phyloP scores from a whole-genome alignment of 2,329 filamentous ascomycete species.

The Fusarium neocosmosporiellum region DNA sequence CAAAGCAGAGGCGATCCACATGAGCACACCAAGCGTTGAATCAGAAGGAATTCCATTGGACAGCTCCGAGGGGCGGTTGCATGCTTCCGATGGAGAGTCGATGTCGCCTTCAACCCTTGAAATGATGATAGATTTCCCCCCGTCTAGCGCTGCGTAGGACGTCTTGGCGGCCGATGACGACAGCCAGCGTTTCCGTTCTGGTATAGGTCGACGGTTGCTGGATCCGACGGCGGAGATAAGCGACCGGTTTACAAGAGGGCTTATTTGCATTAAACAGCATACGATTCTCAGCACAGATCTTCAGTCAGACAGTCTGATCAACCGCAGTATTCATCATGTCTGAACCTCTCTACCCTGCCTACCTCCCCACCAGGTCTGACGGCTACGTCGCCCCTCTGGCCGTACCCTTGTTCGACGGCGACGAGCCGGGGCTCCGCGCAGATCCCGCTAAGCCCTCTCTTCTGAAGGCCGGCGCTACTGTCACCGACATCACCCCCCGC shows the following conservation, averaged over 20 bases:
- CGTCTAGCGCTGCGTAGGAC: not conserved
- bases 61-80: not conserved
- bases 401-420: slow-evolving; percentile 43
- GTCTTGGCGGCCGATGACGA: slow-evolving; percentile 1
- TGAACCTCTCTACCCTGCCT: slow-evolving; percentile 47
- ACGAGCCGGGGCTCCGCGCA: slow-evolving; percentile 47
- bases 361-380: slow-evolving; percentile 48
- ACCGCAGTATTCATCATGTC: slow-evolving; percentile 12
- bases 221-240: slow-evolving; percentile 19
- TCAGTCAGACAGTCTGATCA: not conserved
- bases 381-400: slow-evolving; percentile 40
- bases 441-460: slow-evolving; percentile 41
- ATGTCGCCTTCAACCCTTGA: slow-evolving; percentile 20
- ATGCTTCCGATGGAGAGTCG: slow-evolving; percentile 5
- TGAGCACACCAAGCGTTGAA: not conserved
- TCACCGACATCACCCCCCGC: slow-evolving; percentile 43
- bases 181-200: slow-evolving; percentile 2
- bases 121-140: slow-evolving; percentile 17
- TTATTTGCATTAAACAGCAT: not conserved
- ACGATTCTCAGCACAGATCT: not conserved
- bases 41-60: slow-evolving; percentile 1
- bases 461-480: slow-evolving; percentile 22
- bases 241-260: not conserved
- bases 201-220: slow-evolving; percentile 16
- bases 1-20: not conserved